Evolutionary conservation across 1,284 basidiomycete genomes (phyloP).

Genomic region (Volvariella volvacea): DNA sequence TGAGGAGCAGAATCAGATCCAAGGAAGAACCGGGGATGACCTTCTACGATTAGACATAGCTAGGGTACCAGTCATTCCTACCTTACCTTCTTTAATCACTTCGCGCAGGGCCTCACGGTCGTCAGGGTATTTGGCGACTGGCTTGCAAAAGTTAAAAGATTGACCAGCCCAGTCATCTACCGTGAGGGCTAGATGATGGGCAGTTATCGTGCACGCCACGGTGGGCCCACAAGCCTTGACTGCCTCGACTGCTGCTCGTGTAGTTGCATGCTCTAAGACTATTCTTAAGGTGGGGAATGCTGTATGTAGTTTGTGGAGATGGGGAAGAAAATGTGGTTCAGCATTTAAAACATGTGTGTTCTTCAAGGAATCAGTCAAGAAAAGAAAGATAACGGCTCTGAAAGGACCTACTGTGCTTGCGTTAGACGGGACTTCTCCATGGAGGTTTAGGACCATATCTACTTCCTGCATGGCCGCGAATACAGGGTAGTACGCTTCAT

Average conservation of each 20-base stretch:
- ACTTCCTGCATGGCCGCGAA: slow-evolving; percentile 94
- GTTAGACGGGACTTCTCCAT: slow-evolving; percentile 97
- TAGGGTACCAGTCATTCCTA: neutral
- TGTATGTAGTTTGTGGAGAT: slow-evolving; percentile 78
- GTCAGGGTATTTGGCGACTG: slow-evolving; percentile 93
- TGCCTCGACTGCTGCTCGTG: slow-evolving; percentile 88
- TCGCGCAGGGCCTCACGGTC: slow-evolving; percentile 84
- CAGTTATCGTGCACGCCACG: slow-evolving; percentile 96
- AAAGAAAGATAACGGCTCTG: neutral
- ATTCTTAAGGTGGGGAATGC: slow-evolving; percentile 92
- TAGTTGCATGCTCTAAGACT: slow-evolving; percentile 99
- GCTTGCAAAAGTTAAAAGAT: slow-evolving; percentile 96
- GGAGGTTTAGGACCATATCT: slow-evolving; percentile 93
- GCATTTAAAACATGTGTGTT: slow-evolving; percentile 95
- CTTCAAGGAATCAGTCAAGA: slow-evolving; percentile 29
- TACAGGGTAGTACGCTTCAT: slow-evolving; percentile 90
- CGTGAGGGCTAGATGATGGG: slow-evolving; percentile 91
- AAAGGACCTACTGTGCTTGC: slow-evolving; percentile 52
- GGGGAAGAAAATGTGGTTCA: slow-evolving; percentile 85
- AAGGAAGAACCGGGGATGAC: slow-evolving; percentile 95
- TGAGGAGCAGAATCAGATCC: slow-evolving; percentile 98
- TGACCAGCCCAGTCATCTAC: slow-evolving; percentile 98
- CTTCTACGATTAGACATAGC: slow-evolving; percentile 27
- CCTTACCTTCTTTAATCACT: slow-evolving; percentile 71
- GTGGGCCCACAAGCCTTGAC: slow-evolving; percentile 82